Evolutionary conservation across 371 early-diverging fungal genomes (phyloP).

Genomic region (Homolaphlyctis polyrhiza): DNA sequence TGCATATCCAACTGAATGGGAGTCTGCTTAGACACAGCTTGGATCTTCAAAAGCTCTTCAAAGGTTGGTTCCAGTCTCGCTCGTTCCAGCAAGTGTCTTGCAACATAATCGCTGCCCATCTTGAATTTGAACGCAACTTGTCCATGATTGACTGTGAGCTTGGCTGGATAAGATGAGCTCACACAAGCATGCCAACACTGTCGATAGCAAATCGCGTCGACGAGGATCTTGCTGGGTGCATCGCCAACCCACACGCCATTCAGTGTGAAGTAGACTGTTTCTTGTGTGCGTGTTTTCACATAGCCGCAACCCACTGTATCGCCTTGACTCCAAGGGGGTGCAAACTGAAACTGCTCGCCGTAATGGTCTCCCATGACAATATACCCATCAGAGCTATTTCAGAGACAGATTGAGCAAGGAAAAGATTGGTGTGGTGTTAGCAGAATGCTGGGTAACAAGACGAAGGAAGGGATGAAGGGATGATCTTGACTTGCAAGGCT

Average conservation of each 20-base stretch:
- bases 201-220: constrained; percentile 9
- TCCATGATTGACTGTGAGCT: constrained; percentile 15
- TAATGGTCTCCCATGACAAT: constrained; percentile 17
- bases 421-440: no score
- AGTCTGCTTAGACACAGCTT: not conserved
- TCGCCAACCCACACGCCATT: constrained; percentile 31
- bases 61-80: not conserved
- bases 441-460: no score
- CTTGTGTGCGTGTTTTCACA: not conserved
- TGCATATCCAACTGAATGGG: not conserved
- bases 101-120: not conserved
- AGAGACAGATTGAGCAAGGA: no score
- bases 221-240: constrained; percentile 15
- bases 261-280: constrained; percentile 21
- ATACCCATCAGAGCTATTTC: no score
- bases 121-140: constrained; percentile 6
- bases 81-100: not conserved
- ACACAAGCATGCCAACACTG: constrained; percentile 16
- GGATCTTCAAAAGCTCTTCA: not conserved
- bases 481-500: no score
- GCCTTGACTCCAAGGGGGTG: constrained; percentile 19
- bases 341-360: constrained; percentile 23
- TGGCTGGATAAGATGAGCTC: constrained; percentile 11
- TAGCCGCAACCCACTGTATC: constrained; percentile 28
- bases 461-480: no score